phyloP scores from a whole-genome alignment of 768 basidiomycete species.

The Naganishia onofrii region DNA sequence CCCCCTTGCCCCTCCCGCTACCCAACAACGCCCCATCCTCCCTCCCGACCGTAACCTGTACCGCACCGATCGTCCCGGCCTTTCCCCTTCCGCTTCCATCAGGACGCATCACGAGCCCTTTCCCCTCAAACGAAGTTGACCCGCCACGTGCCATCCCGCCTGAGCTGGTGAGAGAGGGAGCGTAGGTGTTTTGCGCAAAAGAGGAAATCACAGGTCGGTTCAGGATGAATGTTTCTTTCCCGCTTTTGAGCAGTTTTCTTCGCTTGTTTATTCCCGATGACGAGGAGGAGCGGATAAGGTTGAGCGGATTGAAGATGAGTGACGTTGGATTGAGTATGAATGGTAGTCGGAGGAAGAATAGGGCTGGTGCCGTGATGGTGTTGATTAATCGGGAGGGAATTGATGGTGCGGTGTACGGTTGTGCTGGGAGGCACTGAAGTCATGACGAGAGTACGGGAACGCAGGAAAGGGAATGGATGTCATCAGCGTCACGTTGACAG shows the following conservation, averaged over 20 bases:
- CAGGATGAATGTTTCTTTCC: slow-evolving; percentile 22
- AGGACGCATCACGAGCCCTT: slow-evolving; percentile 27
- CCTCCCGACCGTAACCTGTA: slow-evolving; percentile 27
- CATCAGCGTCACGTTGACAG: no score
- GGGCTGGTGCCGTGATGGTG: not conserved
- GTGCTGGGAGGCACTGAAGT: slow-evolving; percentile 30
- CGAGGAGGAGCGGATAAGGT: slow-evolving; percentile 4
- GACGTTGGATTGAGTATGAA: slow-evolving; percentile 6
- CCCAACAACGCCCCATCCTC: slow-evolving; percentile 24
- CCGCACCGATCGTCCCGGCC: slow-evolving; percentile 20
- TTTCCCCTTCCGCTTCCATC: slow-evolving; percentile 9
- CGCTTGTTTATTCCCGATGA: not conserved
- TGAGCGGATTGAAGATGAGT: slow-evolving; percentile 16
- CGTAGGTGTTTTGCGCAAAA: not conserved
- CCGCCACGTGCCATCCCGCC: not conserved
- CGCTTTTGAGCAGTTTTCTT: not conserved
- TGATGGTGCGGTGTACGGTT: slow-evolving; percentile 12
- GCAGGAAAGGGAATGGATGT: no score
- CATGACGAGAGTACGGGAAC: no score
- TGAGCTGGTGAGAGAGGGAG: not conserved
- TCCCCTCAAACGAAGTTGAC: slow-evolving; percentile 15
- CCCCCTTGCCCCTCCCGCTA: slow-evolving; percentile 26
- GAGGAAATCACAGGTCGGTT: slow-evolving; percentile 26
- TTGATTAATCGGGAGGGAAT: slow-evolving; percentile 7
- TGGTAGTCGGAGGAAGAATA: slow-evolving; percentile 11